These are phyloP conservation scores for Zasmidium cellare DNA, from an alignment of 2,329 filamentous ascomycete genomes.

Conservation along the genomic window DNA sequence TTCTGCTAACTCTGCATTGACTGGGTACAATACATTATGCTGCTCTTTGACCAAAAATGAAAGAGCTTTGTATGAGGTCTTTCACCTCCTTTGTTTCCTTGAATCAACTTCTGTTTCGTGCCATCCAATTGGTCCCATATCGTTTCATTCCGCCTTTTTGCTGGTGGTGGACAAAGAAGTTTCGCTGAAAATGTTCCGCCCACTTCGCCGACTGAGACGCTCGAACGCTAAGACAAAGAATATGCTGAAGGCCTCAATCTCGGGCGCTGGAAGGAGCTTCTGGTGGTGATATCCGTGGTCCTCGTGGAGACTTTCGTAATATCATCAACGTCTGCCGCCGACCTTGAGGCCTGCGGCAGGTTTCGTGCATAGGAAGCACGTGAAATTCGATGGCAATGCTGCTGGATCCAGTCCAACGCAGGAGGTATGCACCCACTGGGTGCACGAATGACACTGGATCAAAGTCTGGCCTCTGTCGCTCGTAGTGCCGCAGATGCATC, in stretches of 20 bases:
- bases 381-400: conserved; percentile 46
- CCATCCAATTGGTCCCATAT: background rate
- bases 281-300: background rate
- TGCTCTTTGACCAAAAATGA: conserved; percentile 1
- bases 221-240: conserved; percentile 9
- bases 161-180: background rate
- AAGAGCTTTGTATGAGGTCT: conserved; percentile 13
- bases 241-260: background rate
- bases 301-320: background rate
- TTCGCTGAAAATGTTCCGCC: background rate
- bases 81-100: background rate
- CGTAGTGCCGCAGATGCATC: conserved; percentile 59
- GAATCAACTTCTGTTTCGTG: background rate
- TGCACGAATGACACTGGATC: conserved; percentile 65
- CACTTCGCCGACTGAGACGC: conserved; percentile 4
- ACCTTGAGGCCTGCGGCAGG: conserved; percentile 14
- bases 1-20: conserved; percentile 2
- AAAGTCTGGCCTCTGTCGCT: conserved; percentile 57
- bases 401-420: conserved; percentile 57
- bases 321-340: conserved; percentile 7
- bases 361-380: conserved; percentile 52
- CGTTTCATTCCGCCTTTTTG: conserved; percentile 1
- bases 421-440: conserved; percentile 61
- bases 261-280: background rate
- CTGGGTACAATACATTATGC: conserved; percentile 20